Evolutionary conservation across 2,329 filamentous ascomycete species (phyloP), one percentile per base, ranked within the genome.

Genomic region (Chrysosphaeria jannelii): DNA sequence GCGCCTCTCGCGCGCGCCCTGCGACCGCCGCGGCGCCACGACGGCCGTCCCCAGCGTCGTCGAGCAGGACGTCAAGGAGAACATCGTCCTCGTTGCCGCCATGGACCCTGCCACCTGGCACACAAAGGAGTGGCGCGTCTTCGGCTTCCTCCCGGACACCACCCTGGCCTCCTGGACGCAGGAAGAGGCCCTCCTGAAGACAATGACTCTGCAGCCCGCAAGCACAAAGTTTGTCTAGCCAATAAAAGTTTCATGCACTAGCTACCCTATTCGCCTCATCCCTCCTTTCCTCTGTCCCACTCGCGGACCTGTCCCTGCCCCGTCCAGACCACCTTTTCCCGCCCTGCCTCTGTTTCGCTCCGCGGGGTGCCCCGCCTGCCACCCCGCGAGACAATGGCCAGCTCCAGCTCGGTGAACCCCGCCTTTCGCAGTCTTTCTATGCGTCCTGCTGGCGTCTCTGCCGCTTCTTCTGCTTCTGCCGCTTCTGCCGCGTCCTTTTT

Each of bases 381-480:
- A 12, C 58, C 56, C 23, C 51, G 62, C 39, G 68, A 64, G 62
- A 69, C 76, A 31, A 63, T 64, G 34, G 55, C 51, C 28, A 90
- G 30, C 35, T 78, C 60, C 4, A 63, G 58, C 10, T 78, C 70
- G 2, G 59, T 62, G 36, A 89, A 88, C 0, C 78, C 79, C 0
- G 74, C 76, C 11, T 59, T 60, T 16, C 63, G 63, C 28, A 91
- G 45, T 27, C 78, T 51, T 24, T 78, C 66, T 5, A 71, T 71
- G 14, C 76, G n/a, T n/a, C n/a, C n/a, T n/a, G 13, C 6, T 9
- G 9, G 11, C 8, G 8, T 4, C 12, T 10, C 10, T 15, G 17
- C 4, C 14, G 10, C 10, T 9, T 4, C 6, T 10, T 12, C 3
- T 13, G n/a, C 14, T 3, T 13, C 7, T 13, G n/a, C 19, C 9